These are phyloP conservation scores for Ensete ventricosum DNA, from an alignment of 176 grass and related monocot species.

Conservation along the genomic window DNA sequence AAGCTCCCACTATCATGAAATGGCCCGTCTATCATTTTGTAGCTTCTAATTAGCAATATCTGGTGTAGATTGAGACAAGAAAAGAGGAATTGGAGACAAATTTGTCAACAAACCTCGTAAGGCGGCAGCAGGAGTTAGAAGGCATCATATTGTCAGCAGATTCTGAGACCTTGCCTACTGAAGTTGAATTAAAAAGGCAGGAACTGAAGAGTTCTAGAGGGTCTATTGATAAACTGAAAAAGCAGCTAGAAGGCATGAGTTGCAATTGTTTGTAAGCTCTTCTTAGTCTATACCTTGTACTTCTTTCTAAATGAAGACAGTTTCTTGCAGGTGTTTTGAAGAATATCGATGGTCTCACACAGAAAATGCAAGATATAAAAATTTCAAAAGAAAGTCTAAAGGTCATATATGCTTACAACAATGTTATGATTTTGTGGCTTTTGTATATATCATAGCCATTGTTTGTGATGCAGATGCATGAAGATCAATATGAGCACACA, in stretches of 20 bases:
- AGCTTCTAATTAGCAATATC: constrained; percentile 14
- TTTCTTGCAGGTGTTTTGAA: constrained; percentile 47
- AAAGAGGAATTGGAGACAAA: constrained; percentile 96
- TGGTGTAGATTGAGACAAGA: constrained; percentile 75
- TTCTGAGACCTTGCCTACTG: constrained; percentile 53
- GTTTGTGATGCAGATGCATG: constrained; percentile 43
- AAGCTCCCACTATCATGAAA: constrained; percentile 1
- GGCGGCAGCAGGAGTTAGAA: constrained; percentile 83
- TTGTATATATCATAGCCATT: constrained; percentile 15
- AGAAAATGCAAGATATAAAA: constrained; percentile 61
- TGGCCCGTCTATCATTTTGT: neutral
- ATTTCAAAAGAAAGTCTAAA: constrained; percentile 67
- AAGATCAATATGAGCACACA: constrained; percentile 65
- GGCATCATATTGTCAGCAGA: constrained; percentile 81
- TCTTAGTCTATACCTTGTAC: constrained; percentile 2
- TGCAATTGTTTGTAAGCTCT: constrained; percentile 10
- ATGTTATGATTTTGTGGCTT: constrained; percentile 8
- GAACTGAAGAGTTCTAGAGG: constrained; percentile 62
- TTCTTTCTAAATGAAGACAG: constrained; percentile 9
- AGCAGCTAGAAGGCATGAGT: constrained; percentile 57
- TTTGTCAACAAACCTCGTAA: constrained; percentile 94
- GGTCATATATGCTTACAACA: constrained; percentile 25
- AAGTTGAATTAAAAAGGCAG: constrained; percentile 68
- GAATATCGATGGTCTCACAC: constrained; percentile 47
- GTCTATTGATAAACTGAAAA: constrained; percentile 62